These are phyloP conservation scores for Claviceps sp. DNA, from an alignment of 2,329 filamentous ascomycete genomes.

Conservation along the genomic window DNA sequence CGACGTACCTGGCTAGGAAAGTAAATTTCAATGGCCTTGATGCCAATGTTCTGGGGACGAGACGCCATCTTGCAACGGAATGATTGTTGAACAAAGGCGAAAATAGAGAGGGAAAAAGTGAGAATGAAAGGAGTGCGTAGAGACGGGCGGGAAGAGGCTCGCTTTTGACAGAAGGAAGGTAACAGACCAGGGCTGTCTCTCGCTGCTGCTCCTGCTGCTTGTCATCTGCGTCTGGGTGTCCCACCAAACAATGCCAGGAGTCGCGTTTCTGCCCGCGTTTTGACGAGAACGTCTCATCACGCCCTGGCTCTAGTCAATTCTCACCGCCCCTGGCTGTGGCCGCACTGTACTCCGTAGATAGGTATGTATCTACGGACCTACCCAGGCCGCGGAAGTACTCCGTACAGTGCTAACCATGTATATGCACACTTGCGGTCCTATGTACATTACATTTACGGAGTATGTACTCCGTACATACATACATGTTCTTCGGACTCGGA, in stretches of 20 bases:
- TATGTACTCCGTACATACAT: neutral
- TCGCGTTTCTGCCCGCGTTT: neutral
- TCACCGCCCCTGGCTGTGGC: constrained; percentile 7
- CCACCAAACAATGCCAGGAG: neutral
- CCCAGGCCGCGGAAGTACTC: neutral
- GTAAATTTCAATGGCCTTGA: constrained; percentile 87
- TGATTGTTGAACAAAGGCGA: neutral
- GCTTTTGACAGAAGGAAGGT: constrained; percentile 2
- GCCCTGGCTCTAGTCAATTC: neutral
- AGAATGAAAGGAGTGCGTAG: neutral
- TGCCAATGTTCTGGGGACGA: constrained; percentile 77
- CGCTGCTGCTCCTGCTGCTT: neutral
- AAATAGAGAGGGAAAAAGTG: neutral
- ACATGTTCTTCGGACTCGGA: neutral
- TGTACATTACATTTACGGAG: too few relatives aligned
- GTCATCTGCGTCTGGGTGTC: neutral
- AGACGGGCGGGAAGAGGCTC: constrained; percentile 4
- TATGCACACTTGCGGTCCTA: neutral
- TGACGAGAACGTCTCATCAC: neutral
- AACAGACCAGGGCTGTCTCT: neutral
- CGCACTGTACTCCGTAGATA: too few relatives aligned
- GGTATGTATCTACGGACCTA: too few relatives aligned
- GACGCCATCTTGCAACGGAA: constrained; percentile 45
- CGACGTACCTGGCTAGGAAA: constrained; percentile 66
- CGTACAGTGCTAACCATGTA: neutral